These are phyloP conservation scores for Nothopassalora personata DNA, from an alignment of 2,329 filamentous ascomycete species.

Conservation along the genomic window DNA sequence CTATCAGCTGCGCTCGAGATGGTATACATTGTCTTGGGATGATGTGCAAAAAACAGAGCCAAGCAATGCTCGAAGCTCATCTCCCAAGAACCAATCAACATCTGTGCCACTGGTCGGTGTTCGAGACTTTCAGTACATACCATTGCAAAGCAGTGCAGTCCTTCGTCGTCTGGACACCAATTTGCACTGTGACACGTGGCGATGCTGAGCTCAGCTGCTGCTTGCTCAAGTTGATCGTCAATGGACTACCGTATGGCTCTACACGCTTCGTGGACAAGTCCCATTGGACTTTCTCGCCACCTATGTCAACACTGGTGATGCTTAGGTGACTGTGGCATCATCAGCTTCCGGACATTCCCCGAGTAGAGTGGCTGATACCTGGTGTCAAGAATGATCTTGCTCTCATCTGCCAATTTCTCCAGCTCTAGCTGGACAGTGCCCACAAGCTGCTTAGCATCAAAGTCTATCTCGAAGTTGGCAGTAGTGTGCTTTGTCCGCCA, in stretches of 20 bases:
- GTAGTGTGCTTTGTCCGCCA: slow-evolving; percentile 81
- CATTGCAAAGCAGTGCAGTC: slow-evolving; percentile 91
- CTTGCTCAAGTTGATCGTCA: slow-evolving; percentile 54
- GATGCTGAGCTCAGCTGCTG: slow-evolving; percentile 31
- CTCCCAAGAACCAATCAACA: no score
- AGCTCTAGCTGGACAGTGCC: slow-evolving; percentile 74
- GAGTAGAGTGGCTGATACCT: slow-evolving; percentile 38
- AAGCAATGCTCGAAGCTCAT: no score
- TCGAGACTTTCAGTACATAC: slow-evolving; percentile 31
- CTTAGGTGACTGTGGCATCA: slow-evolving; percentile 56
- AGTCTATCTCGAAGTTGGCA: slow-evolving; percentile 77
- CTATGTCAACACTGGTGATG: slow-evolving; percentile 65
- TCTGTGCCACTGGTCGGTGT: no score
- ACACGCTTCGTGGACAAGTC: slow-evolving; percentile 59
- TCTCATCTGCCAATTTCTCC: slow-evolving; percentile 69
- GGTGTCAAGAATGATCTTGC: slow-evolving; percentile 79
- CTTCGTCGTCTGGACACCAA: slow-evolving; percentile 67
- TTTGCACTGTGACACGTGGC: slow-evolving; percentile 30
- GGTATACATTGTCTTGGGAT: no score
- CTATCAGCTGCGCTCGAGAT: no score
- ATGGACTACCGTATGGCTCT: slow-evolving; percentile 69
- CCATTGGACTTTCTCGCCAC: slow-evolving; percentile 62
- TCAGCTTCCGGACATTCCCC: slow-evolving; percentile 1
- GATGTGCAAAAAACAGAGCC: no score
- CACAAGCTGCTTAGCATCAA: slow-evolving; percentile 68